Evolutionary conservation across 2,329 filamentous ascomycete genomes (phyloP), one percentile per base, ranked within the genome.

Genomic region (Diaporthe longicolla): DNA sequence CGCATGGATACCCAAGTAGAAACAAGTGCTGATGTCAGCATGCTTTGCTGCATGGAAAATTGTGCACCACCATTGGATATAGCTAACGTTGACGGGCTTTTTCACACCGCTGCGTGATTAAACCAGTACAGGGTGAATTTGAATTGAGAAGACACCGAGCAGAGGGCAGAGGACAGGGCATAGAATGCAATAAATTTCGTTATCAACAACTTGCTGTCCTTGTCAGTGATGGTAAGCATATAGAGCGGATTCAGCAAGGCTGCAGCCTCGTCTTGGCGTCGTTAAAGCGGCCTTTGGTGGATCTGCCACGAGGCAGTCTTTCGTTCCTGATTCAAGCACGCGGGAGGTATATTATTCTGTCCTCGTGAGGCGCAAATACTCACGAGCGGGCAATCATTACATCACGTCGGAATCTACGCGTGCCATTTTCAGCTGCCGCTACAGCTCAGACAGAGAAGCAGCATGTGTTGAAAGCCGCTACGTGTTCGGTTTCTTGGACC

Each of bases 181-280:
- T n/a, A 52, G 4, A 24, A 13, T 52, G n/a, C 11, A 10, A 52
- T 52, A n/a, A 2, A n/a, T 15, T 15, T 3, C 8, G 4, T 4
- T 13, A n/a, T n/a, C 13, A n/a, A 2, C 17, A 1, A 29, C 9
- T 26, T 21, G 37, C 24, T n/a, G 29, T 6, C 13, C 10, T 7
- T 32, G 24, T 3, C 17, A 17, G 54, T 1, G 19, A 48, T 13
- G 21, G 29, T 0, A n/a, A 52, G 35, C 32, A 54, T 10, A n/a
- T 17, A 21, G 35, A 4, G 32, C 17, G 17, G 24, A 11, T 24
- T 10, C n/a, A 13, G 21, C 58, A 35, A 71, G 48, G 70, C 58
- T 71, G 48, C 57, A 71, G 70, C 57, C 57, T 71, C 17, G 57
- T 37, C 70, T 63, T 54, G 57, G 57, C 70, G 21, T 24, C 17